Base-by-base conservation (phyloP, 2,329 filamentous ascomycete species). In the Hortaea werneckii region DNA sequence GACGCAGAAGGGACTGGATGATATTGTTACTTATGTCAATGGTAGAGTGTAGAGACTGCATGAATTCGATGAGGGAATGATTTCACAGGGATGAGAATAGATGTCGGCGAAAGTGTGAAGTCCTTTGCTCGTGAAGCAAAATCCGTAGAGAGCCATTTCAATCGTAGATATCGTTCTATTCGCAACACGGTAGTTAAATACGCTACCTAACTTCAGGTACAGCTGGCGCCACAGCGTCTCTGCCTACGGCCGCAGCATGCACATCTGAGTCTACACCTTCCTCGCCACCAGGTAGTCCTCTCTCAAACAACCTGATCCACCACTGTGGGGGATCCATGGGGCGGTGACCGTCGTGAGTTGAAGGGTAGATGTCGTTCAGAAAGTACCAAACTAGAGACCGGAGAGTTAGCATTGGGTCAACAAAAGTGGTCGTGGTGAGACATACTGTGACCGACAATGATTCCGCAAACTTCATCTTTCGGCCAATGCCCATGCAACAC, bases 391-490 rank as follows among this genome's bases (percentile, higher is more conserved):
- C 76, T 77, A 52, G 45, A 9, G 9, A 29, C 32, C 8, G 20
- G 2, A 4, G 20, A 4, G 20, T 20, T 27, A 29, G 3, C 11
- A 6, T 20, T 27, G 40, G 32, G 10, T 38, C 2, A 9, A n/a
- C 37, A 3, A 20, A 20, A 20, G 2, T 20, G 20, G 20, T 20
- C 20, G 20, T 20, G 20, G 37, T 8, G 9, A 29, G 2, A 59
- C 73, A 46, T 64, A 77, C 74, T 68, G 67, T 98, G 92, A 7
- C 92, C 92, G 35, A 96, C 89, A 7, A 92, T 80, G 11, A 95
- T 87, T 4, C 92, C 92, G 71, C 94, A 87, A 52, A 98, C 84
- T 71, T 98, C 92, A 64, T 96, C 92, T 67, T 94, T 94, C 4
- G 92, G 92, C 37, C 96, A 76, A 5, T 78, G 84, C 5, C 87